Conservation (phyloP, 306 rosid genomes). For the Notholithocarpus densiflorus region DNA sequence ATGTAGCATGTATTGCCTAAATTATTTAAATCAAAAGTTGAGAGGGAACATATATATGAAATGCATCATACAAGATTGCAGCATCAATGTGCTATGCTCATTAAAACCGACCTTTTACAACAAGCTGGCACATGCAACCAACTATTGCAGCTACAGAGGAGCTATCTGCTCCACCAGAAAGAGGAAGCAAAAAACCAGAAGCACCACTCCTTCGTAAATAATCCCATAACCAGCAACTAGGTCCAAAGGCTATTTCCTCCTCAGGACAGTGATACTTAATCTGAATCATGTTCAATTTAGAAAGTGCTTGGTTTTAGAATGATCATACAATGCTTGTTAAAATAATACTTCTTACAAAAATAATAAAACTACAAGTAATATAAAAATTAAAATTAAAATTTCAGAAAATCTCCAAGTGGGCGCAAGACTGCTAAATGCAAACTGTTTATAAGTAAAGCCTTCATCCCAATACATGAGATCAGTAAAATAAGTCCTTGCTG, state of each 20-base stretch:
- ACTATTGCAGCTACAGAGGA: conserved; percentile 95
- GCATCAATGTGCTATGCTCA: not conserved
- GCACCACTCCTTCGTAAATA: conserved; percentile 97
- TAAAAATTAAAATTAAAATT: not conserved
- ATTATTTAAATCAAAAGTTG: conserved; percentile 1
- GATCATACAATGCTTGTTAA: not conserved
- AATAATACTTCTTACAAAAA: not conserved
- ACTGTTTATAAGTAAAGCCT: not conserved
- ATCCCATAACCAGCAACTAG: conserved; percentile 99
- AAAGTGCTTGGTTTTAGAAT: not conserved
- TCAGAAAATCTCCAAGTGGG: not conserved
- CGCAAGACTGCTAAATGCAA: not conserved
- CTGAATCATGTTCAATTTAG: conserved; percentile 41
- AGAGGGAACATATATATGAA: conserved; percentile 14
- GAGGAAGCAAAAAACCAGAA: conserved; percentile 97
- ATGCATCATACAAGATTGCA: conserved; percentile 19
- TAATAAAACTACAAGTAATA: not conserved
- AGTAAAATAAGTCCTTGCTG: conserved; percentile 4
- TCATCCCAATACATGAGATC: conserved; percentile 13
- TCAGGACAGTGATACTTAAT: conserved; percentile 83
- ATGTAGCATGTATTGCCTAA: conserved; percentile 2
- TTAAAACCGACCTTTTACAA: conserved; percentile 65
- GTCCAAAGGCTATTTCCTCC: conserved; percentile 98
- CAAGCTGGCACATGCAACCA: conserved; percentile 97
- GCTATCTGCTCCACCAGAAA: conserved; percentile 99